Conservation (phyloP, 305 asterid species). For the Fraxinus dipetala region DNA sequence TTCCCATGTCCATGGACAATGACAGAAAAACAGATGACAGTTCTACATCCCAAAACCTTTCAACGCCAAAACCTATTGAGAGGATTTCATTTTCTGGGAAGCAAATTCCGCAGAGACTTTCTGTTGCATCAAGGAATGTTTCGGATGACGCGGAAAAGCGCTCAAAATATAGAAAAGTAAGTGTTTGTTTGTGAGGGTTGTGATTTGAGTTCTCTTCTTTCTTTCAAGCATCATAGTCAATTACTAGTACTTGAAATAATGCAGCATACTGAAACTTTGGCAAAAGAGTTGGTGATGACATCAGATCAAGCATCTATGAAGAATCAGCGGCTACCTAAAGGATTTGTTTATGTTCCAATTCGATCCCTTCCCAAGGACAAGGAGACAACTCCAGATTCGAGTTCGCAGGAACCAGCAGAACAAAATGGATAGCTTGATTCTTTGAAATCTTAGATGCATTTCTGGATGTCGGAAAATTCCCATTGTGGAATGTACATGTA, state of each 20-base stretch:
- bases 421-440: slow-evolving; percentile 37
- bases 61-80: slow-evolving; percentile 43
- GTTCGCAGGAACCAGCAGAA: slow-evolving; percentile 43
- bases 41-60: slow-evolving; percentile 63
- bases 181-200: slow-evolving; percentile 16
- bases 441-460: slow-evolving; percentile 4
- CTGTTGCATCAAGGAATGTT: slow-evolving; percentile 38
- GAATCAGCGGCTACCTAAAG: slow-evolving; percentile 85
- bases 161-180: slow-evolving; percentile 57
- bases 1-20: slow-evolving; percentile 56
- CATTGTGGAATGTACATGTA: slow-evolving; percentile 5
- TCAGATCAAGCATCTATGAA: slow-evolving; percentile 91
- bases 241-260: slow-evolving; percentile 25
- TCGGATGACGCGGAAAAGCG: slow-evolving; percentile 57
- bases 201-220: neutral
- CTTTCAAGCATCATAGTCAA: neutral
- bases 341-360: slow-evolving; percentile 81
- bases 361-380: slow-evolving; percentile 69
- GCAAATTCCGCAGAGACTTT: slow-evolving; percentile 63
- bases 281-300: slow-evolving; percentile 82
- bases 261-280: slow-evolving; percentile 77
- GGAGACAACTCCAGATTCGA: slow-evolving; percentile 49
- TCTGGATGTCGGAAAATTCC: neutral
- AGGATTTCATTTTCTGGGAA: slow-evolving; percentile 68
- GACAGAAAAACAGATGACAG: slow-evolving; percentile 81